Percentiles rank a stretch among this genome's conserved stretches.
These are phyloP conservation scores for Thalassiosira tumida DNA, from an alignment of 352 stramenopile species.

Conservation along the genomic window DNA sequence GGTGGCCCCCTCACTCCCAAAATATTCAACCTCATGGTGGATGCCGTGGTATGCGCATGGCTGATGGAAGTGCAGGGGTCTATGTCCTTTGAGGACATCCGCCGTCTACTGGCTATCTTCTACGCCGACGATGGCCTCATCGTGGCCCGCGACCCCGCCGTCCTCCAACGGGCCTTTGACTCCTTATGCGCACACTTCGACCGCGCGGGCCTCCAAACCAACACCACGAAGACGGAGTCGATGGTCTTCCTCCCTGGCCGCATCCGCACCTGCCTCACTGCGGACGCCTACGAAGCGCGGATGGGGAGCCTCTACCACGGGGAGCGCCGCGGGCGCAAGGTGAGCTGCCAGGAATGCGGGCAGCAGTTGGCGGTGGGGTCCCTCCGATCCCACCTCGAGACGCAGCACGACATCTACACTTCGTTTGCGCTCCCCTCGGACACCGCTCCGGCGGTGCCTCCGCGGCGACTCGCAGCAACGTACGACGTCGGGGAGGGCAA, in stretches of 20 bases:
- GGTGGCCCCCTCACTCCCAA: conserved; percentile 52
- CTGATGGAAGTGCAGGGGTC: conserved; percentile 23
- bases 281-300: background rate
- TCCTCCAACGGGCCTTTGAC: conserved; percentile 1
- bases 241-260: conserved; percentile 34
- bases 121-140: conserved; percentile 57
- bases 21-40: conserved; percentile 74
- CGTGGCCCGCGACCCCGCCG: background rate
- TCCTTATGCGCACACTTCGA: conserved; percentile 36
- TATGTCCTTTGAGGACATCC: background rate
- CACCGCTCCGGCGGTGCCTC: too few relatives aligned
- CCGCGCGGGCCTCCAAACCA: conserved; percentile 6
- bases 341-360: background rate
- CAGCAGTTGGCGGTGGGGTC: background rate
- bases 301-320: background rate
- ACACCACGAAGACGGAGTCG: conserved; percentile 19
- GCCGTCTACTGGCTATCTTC: conserved; percentile 21
- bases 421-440: too few relatives aligned
- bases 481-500: too few relatives aligned
- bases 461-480: too few relatives aligned
- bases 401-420: conserved; percentile 11
- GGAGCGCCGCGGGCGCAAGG: background rate
- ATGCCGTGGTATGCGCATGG: conserved; percentile 69
- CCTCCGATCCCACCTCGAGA: background rate
- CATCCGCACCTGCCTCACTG: conserved; percentile 2